Conservation (phyloP, 1,284 basidiomycete species). For the Meira nashicola region DNA sequence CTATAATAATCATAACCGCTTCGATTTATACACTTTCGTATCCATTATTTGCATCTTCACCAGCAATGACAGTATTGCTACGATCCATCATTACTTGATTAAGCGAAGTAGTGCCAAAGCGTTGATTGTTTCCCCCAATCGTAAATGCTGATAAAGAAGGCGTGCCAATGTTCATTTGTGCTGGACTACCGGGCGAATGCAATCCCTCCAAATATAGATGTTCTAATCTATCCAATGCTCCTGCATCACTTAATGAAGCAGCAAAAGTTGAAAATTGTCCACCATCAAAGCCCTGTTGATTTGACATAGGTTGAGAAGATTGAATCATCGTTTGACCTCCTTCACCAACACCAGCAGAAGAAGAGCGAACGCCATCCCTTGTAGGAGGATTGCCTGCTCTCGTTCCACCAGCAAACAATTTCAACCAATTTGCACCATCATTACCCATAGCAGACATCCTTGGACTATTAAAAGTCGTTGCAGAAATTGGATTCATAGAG, state of each 20-base stretch:
- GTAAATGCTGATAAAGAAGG: too few relatives aligned
- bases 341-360: neutral
- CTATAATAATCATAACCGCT: too few relatives aligned
- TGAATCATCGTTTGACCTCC: neutral
- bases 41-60: too few relatives aligned
- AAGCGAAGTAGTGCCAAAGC: too few relatives aligned
- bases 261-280: neutral
- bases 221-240: constrained; percentile 17
- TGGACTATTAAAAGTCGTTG: neutral
- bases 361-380: neutral
- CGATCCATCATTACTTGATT: too few relatives aligned
- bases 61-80: too few relatives aligned
- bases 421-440: neutral
- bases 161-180: too few relatives aligned
- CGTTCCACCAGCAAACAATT: neutral
- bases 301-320: neutral
- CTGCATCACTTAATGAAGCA: neutral
- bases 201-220: constrained; percentile 20
- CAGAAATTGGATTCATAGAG: neutral
- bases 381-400: neutral
- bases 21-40: too few relatives aligned
- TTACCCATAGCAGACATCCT: neutral
- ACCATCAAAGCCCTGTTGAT: neutral
- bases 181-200: constrained; percentile 5
- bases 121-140: too few relatives aligned